Evolutionary conservation across 2,329 filamentous ascomycete species (phyloP).

Genomic region (Stagonosporopsis vannaccii): DNA sequence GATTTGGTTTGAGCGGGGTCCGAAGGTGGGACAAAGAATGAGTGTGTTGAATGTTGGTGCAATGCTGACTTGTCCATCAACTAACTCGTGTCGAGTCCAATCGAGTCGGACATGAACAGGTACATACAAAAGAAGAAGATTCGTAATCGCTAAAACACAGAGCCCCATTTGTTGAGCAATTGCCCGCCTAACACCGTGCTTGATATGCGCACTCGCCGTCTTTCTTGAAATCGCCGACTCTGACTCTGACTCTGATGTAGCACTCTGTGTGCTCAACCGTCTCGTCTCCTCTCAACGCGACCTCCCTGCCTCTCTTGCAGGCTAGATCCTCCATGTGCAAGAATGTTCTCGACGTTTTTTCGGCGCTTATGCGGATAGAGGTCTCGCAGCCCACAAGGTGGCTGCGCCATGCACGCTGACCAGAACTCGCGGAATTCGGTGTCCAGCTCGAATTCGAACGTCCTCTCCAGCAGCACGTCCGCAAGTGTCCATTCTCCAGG

Average conservation of each 20-base stretch:
- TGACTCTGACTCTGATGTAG: background rate
- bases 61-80: background rate
- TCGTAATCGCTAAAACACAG: slow-evolving; percentile 11
- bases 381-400: slow-evolving; percentile 7
- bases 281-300: background rate
- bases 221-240: background rate
- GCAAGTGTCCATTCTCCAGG: background rate
- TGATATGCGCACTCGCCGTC: background rate
- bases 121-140: slow-evolving; percentile 7
- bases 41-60: background rate
- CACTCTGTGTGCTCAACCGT: background rate
- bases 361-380: background rate
- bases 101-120: background rate
- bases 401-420: slow-evolving; percentile 10
- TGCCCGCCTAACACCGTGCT: slow-evolving; percentile 6
- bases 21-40: background rate
- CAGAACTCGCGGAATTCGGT: slow-evolving; percentile 2
- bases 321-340: too few species aligned
- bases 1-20: too few species aligned
- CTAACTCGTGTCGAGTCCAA: too few species aligned
- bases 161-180: background rate
- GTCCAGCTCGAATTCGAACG: background rate
- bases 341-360: too few species aligned
- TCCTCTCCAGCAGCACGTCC: background rate
- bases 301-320: too few species aligned